phyloP scores from a whole-genome alignment of 208 protist genomes.

The Acanthamoeba quina region DNA sequence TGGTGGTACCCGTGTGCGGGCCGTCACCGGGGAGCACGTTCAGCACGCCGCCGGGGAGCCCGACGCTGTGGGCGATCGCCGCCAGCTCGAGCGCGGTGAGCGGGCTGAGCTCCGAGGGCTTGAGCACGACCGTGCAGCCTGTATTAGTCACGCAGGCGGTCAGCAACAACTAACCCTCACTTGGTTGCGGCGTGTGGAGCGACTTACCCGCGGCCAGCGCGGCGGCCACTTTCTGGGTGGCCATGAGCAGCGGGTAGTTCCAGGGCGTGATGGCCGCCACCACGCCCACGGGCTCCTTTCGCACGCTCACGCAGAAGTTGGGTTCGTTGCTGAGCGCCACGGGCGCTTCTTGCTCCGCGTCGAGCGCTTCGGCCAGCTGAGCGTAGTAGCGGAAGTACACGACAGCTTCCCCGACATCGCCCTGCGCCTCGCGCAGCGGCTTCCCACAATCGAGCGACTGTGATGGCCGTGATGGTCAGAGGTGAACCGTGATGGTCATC shows the following conservation, averaged over 20 bases:
- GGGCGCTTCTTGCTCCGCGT: constrained; percentile 17
- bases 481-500: background rate
- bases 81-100: constrained; percentile 39
- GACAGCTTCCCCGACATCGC: background rate
- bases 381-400: constrained; percentile 69
- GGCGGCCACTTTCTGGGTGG: constrained; percentile 58
- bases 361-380: constrained; percentile 26
- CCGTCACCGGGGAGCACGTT: constrained; percentile 40
- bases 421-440: constrained; percentile 13
- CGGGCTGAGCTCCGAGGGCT: constrained; percentile 50
- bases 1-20: background rate
- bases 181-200: too few species aligned
- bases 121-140: constrained; percentile 62
- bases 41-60: background rate
- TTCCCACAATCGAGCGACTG: constrained; percentile 46
- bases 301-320: background rate
- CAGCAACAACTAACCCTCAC: too few species aligned
- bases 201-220: constrained; percentile 44
- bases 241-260: constrained; percentile 73
- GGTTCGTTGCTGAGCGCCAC: background rate
- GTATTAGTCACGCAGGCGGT: background rate
- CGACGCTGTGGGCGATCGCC: constrained; percentile 2
- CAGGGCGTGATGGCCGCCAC: constrained; percentile 72
- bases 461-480: background rate
- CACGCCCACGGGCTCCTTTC: constrained; percentile 54